Base-by-base conservation (phyloP, 495 filamentous ascomycete genomes). In the Staphylotrichum longicolle region DNA sequence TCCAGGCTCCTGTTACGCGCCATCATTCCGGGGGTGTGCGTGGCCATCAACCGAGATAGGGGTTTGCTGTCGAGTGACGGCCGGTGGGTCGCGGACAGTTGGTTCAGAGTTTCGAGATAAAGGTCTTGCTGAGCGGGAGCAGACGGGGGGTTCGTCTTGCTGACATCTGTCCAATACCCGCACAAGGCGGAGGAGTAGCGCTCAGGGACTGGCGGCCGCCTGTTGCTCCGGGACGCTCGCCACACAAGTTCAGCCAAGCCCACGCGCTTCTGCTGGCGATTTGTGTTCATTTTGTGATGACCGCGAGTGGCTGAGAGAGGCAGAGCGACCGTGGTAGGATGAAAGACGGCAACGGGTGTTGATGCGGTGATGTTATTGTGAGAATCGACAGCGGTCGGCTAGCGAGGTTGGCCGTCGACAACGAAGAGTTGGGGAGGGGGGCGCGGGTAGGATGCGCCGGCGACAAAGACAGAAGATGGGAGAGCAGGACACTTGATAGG, bases 41-140 rank as follows among this genome's bases (percentile, higher is more conserved):
- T 12, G 20, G 39, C 4, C 3, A 14, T 11, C 10, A 30, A 34
- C 3, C 45, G 47, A 3, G 14, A 5, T 3, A 34, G 37, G 4
- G 41, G 46, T 15, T n/a, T n/a, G 30, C 61, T 35, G 57, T 64
- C 58, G 30, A 64, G 51, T 32, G 56, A 57, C 7, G 63, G 57
- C 15, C 27, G 45, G 35, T 64, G 63, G 20, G 57, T 57, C 0
- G 46, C 58, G 7, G 63, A 61, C 3, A 61, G 30, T 42, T 61
- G 52, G n/a, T 33, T 54, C 41, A 64, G 45, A 3, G 58, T 53
- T 6, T 27, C 10, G 9, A 52, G 37, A 41, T 70, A 70, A 4
- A 61, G 33, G 54, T 57, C 48, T 11, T 49, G 15, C n/a, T 53
- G 59, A 3, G 20, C 42, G 27, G 54, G 14, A 3, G 33, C n/a